A percentile compares a stretch with the other conserved stretches of the same genome.
phyloP scores from a whole-genome alignment of 768 basidiomycete genomes.

The Tephrocybe rancida region DNA sequence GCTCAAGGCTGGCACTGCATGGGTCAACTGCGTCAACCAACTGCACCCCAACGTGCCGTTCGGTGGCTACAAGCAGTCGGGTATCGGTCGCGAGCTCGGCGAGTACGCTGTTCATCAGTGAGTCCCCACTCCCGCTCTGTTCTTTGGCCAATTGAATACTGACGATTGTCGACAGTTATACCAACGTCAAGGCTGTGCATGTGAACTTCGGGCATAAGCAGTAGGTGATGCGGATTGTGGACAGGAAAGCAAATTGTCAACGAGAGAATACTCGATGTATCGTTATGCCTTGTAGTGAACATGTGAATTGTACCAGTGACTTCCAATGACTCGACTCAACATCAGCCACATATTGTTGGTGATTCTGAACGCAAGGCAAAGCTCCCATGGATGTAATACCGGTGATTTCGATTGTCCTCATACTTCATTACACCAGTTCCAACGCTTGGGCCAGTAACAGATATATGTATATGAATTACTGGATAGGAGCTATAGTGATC shows the following conservation, averaged over 20 bases:
- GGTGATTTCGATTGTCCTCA: too few species aligned
- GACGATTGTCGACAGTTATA: constrained; percentile 45
- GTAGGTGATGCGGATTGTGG: constrained; percentile 11
- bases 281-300: neutral
- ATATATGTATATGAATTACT: too few species aligned
- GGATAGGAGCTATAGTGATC: too few species aligned
- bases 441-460: too few species aligned
- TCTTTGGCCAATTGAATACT: neutral
- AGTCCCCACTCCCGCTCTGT: constrained; percentile 17
- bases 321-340: too few species aligned
- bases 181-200: constrained; percentile 70
- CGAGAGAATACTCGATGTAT: neutral
- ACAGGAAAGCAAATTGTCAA: too few species aligned
- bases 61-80: constrained; percentile 85
- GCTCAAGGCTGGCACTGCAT: constrained; percentile 82
- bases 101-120: constrained; percentile 72
- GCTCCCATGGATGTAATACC: too few species aligned
- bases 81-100: constrained; percentile 80
- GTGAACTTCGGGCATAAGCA: constrained; percentile 50
- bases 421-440: too few species aligned
- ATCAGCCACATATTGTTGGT: too few species aligned
- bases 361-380: too few species aligned
- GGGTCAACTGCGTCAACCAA: constrained; percentile 59
- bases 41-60: constrained; percentile 68
- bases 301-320: neutral